Base-by-base conservation (phyloP, 2,329 filamentous ascomycete species). In the Trichoderma afroharzianum region DNA sequence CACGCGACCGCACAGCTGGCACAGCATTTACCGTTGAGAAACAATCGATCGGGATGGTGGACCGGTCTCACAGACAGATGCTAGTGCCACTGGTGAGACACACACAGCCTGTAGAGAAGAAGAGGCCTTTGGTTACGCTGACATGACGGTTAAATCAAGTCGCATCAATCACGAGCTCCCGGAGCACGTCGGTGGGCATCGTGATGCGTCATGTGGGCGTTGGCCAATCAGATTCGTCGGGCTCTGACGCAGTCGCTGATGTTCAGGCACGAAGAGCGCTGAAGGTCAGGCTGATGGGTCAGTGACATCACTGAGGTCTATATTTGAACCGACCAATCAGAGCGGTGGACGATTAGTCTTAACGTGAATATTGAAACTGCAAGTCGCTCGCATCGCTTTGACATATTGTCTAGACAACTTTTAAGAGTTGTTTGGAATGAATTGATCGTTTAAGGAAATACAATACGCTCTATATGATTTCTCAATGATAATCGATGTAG, bases 141-240 rank as follows among this genome's bases (percentile, higher is more conserved):
- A 39, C 32, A 57, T 36, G 50, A 57, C 26, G 47, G 47, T 18
- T 7, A 32, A 33, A 26, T 50, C 62, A 21, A 59, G 39, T 24
- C 26, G 67, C 39, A 62, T 69, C 67, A 62, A 69, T 69, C 67
- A 69, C 67, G 67, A 69, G 67, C 57, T 36, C 33, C 18, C 4
- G 68, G 58, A 39, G 33, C 28, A 32, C 6, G 18, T 50, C 7
- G 67, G 57, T 6, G 43, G 63, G 62, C 55, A 59, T 61, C 63
- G 69, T 71, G 70, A 68, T 71, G 47, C 70, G 63, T 68, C 63
- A 71, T 43, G 63, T 63, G 63, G 63, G 70, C 57, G 24, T n/a
- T 18, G 24, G 58, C 63, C 63, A 71, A 71, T 68, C 63, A 71
- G 32, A n/a, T 43, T 39, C 28, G 8, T n/a, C 24, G 2, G 9